Evolutionary conservation across 345 rosid genomes (phyloP).

Genomic region (Lepidium africanum): DNA sequence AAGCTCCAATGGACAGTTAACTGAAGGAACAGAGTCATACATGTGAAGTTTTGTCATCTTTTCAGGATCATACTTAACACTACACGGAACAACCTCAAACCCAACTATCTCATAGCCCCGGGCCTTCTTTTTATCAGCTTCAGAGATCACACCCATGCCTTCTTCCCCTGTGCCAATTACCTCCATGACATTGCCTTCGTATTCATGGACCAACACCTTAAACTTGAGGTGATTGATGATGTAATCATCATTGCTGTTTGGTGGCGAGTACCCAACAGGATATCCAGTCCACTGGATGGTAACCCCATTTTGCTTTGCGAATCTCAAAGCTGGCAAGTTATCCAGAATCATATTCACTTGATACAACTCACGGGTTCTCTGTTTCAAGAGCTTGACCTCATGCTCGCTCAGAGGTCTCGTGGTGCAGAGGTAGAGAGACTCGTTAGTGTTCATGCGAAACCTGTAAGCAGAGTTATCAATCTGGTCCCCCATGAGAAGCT

Average conservation of each 20-base stretch:
- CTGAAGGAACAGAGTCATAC: slow-evolving; percentile 50
- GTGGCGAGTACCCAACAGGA: slow-evolving; percentile 67
- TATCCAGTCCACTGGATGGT: slow-evolving; percentile 84
- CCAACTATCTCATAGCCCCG: slow-evolving; percentile 77
- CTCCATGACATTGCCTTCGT: slow-evolving; percentile 65
- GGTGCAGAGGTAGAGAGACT: slow-evolving; percentile 65
- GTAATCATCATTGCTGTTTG: slow-evolving; percentile 64
- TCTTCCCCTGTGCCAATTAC: slow-evolving; percentile 83
- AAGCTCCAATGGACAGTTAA: slow-evolving; percentile 60
- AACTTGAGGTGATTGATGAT: slow-evolving; percentile 77
- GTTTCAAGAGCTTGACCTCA: slow-evolving; percentile 81
- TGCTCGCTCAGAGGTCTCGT: slow-evolving; percentile 50
- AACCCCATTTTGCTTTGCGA: slow-evolving; percentile 55
- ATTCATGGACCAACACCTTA: slow-evolving; percentile 67
- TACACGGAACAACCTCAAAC: slow-evolving; percentile 77
- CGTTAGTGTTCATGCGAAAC: slow-evolving; percentile 64
- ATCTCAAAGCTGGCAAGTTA: slow-evolving; percentile 79
- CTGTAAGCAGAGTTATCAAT: slow-evolving; percentile 77
- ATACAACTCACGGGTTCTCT: slow-evolving; percentile 71
- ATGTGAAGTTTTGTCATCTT: slow-evolving; percentile 54
- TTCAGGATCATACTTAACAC: slow-evolving; percentile 54
- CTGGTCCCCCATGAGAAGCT: slow-evolving; percentile 89
- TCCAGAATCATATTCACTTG: slow-evolving; percentile 88
- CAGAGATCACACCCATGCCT: slow-evolving; percentile 74
- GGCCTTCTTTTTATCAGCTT: slow-evolving; percentile 60